Conservation (phyloP, 2,329 filamentous ascomycete species). For the Thelonectria blattea region DNA sequence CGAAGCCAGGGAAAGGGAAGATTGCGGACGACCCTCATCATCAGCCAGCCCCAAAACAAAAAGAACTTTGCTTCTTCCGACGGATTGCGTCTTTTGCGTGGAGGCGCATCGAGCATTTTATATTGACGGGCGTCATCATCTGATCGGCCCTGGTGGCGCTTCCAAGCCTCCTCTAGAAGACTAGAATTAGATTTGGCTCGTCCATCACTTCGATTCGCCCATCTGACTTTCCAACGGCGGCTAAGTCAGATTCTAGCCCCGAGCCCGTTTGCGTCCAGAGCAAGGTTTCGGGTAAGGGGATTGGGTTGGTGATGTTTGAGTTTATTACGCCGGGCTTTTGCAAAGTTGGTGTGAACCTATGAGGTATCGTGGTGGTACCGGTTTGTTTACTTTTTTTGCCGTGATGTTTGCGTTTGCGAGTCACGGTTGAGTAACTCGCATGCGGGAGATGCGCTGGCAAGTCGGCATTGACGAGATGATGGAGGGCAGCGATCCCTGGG, state of each 20-base stretch:
- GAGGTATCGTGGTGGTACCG: too few species aligned
- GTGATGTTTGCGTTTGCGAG: background rate
- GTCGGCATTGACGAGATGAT: background rate
- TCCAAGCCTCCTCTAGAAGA: too few species aligned
- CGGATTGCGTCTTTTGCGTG: background rate
- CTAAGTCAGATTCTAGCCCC: slow-evolving; percentile 3
- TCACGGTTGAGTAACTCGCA: background rate
- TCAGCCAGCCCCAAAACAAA: background rate
- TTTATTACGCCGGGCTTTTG: background rate
- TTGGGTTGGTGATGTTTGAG: background rate
- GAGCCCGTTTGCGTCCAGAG: background rate
- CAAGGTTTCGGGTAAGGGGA: background rate
- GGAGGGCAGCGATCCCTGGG: slow-evolving; percentile 2
- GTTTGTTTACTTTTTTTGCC: background rate
- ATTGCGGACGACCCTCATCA: background rate
- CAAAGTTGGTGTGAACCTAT: too few species aligned
- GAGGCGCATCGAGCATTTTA: too few species aligned
- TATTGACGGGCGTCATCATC: background rate
- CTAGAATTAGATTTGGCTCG: background rate
- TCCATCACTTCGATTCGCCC: background rate
- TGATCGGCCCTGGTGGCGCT: slow-evolving; percentile 8
- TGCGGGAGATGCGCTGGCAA: background rate
- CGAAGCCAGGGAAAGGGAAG: background rate
- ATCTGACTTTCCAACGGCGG: slow-evolving; percentile 12
- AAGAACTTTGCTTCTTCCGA: background rate